Evolutionary conservation across 164 flowering plant species (phyloP).

Genomic region (Malania oleifera): DNA sequence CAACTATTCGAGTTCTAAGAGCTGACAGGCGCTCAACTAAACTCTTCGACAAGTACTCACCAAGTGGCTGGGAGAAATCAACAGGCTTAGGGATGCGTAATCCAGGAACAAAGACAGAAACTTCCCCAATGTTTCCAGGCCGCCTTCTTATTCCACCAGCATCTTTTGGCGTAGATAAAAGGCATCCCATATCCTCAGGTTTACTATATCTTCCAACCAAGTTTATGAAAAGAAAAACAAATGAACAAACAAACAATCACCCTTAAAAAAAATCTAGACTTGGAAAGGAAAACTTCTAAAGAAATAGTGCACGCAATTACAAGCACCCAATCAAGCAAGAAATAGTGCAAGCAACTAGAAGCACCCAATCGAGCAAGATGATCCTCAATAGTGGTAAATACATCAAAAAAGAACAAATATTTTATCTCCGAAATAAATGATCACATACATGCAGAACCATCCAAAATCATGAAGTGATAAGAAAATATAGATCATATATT

Average conservation of each 20-base stretch:
- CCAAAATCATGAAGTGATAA: too few species aligned
- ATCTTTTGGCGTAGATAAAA: constrained; percentile 58
- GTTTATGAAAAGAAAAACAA: neutral
- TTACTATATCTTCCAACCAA: constrained; percentile 24
- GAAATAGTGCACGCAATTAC: too few species aligned
- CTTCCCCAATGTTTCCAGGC: constrained; percentile 68
- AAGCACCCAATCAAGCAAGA: neutral
- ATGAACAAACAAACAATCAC: constrained; percentile 8
- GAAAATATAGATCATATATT: neutral
- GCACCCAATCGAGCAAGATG: neutral
- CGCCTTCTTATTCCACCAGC: constrained; percentile 53
- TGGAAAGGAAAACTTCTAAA: too few species aligned
- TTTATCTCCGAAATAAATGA: too few species aligned
- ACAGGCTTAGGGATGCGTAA: constrained; percentile 71
- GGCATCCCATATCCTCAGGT: constrained; percentile 64
- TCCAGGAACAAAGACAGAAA: constrained; percentile 78
- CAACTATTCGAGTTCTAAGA: constrained; percentile 69
- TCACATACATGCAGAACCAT: too few species aligned
- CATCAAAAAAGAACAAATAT: neutral
- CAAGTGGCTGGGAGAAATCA: constrained; percentile 57
- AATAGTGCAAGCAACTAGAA: too few species aligned
- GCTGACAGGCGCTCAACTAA: constrained; percentile 64
- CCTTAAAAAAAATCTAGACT: neutral
- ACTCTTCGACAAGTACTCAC: constrained; percentile 47
- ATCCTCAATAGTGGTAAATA: neutral